Evolutionary conservation across 2,329 filamentous ascomycete genomes (phyloP), one percentile per base, ranked within the genome.

Genomic region (Aureobasidium sp.): DNA sequence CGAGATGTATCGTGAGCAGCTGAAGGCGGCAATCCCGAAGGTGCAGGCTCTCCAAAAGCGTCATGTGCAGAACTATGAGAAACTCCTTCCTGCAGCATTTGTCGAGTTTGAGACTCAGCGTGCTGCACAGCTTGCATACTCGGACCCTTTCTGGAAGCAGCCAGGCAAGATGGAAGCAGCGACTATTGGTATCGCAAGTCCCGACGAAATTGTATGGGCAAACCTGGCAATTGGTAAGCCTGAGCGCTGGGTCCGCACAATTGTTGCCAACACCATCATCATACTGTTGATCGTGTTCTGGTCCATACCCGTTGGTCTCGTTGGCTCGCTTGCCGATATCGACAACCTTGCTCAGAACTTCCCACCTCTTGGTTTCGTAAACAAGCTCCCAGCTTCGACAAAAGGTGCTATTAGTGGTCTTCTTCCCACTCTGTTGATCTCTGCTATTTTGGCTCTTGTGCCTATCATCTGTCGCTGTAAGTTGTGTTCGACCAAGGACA

Each of bases 31-130:
- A 38, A 84, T 87, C 40, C 88, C 89, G 1, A 82, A 88, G 64
- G 85, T 90, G 29, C 81, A 86, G 43, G 37, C 35, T 40, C 49
- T 60, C 13, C 75, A 80, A 21, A 81, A 85, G 45, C 90, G 94
- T 71, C 79, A 78, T 57, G 78, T 81, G 60, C 88, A 90, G 69
- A 83, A 81, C 59, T 80, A 88, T 31, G 83, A 80, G 55, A 81
- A 85, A 61, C 81, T 85, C 50, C 78, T 90, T 7, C 83, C 86
- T 2, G 86, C 89, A 25, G 88, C 91, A 13, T 97, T 97, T 69
- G 82, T 97, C 64, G 91, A 96, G 71, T 97, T 96, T 67, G 81
- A 84, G 63, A 84, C 81, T 3, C 91, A 96, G 71, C 83, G 85
- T 60, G 87, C 88, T 61, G 93, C 93, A 10, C 90, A 96, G 72